A percentile compares a stretch with the other conserved stretches of the same genome.
Evolutionary conservation across 2,329 filamentous ascomycete genomes (phyloP).

Genomic region (Phyllosticta ampelicida): DNA sequence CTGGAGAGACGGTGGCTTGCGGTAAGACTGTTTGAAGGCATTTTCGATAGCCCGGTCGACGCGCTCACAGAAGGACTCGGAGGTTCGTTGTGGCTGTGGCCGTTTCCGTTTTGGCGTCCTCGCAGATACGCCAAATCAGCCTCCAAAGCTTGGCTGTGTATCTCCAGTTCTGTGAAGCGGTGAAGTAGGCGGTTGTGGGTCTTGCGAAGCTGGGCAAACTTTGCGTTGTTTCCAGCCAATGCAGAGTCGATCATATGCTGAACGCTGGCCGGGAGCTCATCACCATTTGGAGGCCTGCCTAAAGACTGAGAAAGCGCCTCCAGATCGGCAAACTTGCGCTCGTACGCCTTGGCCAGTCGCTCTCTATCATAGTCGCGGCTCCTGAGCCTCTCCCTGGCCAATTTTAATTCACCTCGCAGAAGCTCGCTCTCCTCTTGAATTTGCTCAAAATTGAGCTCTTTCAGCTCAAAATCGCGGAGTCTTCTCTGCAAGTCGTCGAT

Average conservation of each 20-base stretch:
- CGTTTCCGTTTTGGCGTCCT: slow-evolving; percentile 5
- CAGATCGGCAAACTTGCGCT: slow-evolving; percentile 38
- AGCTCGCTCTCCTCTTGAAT: slow-evolving; percentile 49
- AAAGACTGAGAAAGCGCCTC: slow-evolving; percentile 10
- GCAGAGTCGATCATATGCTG: slow-evolving; percentile 40
- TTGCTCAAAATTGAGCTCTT: slow-evolving; percentile 49
- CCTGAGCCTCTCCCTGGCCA: slow-evolving; percentile 47
- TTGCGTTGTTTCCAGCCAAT: slow-evolving; percentile 36
- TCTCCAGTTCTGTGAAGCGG: slow-evolving; percentile 40
- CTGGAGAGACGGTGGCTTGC: slow-evolving; percentile 14
- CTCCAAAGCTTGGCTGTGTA: slow-evolving; percentile 33
- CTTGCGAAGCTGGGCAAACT: slow-evolving; percentile 40
- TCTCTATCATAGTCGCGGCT: slow-evolving; percentile 41
- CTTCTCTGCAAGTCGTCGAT: slow-evolving; percentile 50
- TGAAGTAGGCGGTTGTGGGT: slow-evolving; percentile 41
- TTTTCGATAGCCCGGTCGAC: slow-evolving; percentile 4
- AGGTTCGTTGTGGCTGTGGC: slow-evolving; percentile 1
- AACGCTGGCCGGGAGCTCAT: slow-evolving; percentile 28
- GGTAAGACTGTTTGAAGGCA: slow-evolving; percentile 20
- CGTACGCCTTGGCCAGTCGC: slow-evolving; percentile 36
- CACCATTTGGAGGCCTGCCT: slow-evolving; percentile 16
- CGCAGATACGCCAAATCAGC: slow-evolving; percentile 15
- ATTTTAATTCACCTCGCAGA: slow-evolving; percentile 48
- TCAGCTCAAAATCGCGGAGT: slow-evolving; percentile 53
- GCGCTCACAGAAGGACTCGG: slow-evolving; percentile 9